Conservation (phyloP, 1,284 basidiomycete species). For the Malassezia yamatoensis region DNA sequence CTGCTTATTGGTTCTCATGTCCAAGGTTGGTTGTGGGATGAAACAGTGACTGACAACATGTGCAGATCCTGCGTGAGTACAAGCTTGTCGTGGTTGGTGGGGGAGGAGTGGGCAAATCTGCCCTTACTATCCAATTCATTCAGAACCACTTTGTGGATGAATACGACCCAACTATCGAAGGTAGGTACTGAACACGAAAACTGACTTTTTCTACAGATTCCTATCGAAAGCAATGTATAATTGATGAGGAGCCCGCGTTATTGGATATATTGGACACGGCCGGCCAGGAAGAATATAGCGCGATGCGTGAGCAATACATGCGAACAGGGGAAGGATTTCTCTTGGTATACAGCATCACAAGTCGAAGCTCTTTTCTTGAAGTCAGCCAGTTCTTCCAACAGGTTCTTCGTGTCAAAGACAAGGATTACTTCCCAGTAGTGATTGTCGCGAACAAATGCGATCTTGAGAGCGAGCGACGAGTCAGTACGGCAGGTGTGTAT, state of each 20-base stretch:
- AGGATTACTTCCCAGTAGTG: constrained; percentile 90
- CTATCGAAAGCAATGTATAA: constrained; percentile 51
- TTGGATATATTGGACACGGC: constrained; percentile 97
- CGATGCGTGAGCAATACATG: constrained; percentile 97
- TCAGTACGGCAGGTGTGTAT: constrained; percentile 65
- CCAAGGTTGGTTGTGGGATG: too few species aligned
- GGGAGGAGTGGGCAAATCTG: constrained; percentile 93
- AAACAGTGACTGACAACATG: constrained; percentile 51
- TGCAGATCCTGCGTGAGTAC: constrained; percentile 53
- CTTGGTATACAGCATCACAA: constrained; percentile 96
- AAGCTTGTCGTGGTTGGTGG: constrained; percentile 79
- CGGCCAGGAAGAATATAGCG: constrained; percentile 94
- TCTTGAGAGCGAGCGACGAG: constrained; percentile 92
- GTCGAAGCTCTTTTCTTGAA: constrained; percentile 91
- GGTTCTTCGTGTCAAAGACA: constrained; percentile 74
- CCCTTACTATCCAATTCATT: constrained; percentile 94
- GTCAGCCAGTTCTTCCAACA: constrained; percentile 97
- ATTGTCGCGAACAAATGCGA: constrained; percentile 99
- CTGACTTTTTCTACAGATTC: constrained; percentile 28
- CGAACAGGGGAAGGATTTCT: constrained; percentile 95
- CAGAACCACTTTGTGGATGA: constrained; percentile 88
- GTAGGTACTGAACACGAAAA: constrained; percentile 51
- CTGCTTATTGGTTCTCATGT: too few species aligned
- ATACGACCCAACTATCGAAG: constrained; percentile 95
- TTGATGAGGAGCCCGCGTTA: constrained; percentile 93